Percentiles rank a stretch among this genome's conserved stretches.
These are phyloP conservation scores for Fusarium continuum DNA, from an alignment of 2,329 filamentous ascomycete species.

Conservation along the genomic window DNA sequence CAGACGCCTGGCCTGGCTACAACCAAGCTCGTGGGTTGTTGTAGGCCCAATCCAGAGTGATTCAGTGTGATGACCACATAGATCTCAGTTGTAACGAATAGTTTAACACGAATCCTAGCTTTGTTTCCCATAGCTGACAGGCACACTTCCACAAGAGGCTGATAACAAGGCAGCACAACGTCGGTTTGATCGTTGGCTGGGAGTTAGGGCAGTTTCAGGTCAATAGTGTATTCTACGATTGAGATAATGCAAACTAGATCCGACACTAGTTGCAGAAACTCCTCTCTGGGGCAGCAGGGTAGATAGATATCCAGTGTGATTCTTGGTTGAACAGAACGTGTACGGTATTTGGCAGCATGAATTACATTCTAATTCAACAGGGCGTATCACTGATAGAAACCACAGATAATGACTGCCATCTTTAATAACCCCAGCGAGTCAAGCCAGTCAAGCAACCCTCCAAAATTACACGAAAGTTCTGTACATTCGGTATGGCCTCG, in stretches of 20 bases:
- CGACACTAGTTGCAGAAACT: slow-evolving; percentile 13
- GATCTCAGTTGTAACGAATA: slow-evolving; percentile 15
- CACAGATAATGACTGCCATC: neutral
- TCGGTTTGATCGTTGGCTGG: slow-evolving; percentile 26
- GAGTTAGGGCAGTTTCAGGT: slow-evolving; percentile 34
- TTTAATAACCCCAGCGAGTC: neutral
- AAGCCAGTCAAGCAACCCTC: slow-evolving; percentile 8
- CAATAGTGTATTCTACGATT: slow-evolving; percentile 25
- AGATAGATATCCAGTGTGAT: neutral
- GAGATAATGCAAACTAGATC: slow-evolving; percentile 30
- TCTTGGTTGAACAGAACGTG: slow-evolving; percentile 5
- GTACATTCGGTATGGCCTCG: neutral
- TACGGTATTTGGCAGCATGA: neutral
- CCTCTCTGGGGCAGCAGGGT: neutral
- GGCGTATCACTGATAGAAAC: slow-evolving; percentile 1
- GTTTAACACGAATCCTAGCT: slow-evolving; percentile 11
- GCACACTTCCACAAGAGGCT: slow-evolving; percentile 11
- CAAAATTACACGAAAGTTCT: neutral
- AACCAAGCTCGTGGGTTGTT: neutral
- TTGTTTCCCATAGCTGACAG: slow-evolving; percentile 11
- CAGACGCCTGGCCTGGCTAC: neutral
- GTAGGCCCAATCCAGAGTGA: neutral
- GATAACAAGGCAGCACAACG: slow-evolving; percentile 10
- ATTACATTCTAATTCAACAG: slow-evolving; percentile 2
- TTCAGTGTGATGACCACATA: neutral